Percentiles rank a stretch among this genome's conserved stretches.
Conservation (phyloP, 345 rosid genomes). For the Citrus glauca region DNA sequence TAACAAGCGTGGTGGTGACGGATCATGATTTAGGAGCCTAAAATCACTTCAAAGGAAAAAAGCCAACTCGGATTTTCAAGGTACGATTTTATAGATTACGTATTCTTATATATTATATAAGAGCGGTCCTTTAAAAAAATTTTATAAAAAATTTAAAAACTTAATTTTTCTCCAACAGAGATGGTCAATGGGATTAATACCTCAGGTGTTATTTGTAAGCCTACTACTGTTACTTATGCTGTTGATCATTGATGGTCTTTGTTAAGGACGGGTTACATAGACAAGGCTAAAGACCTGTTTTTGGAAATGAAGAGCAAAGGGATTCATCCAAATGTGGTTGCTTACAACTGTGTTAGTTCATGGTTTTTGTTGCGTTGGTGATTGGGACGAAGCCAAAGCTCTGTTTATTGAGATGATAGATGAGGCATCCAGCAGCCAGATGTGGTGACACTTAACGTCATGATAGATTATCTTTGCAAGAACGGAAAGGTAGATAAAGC, state of each 20-base stretch:
- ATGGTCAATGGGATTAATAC: not conserved
- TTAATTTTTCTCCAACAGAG: not conserved
- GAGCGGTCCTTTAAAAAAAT: too few species aligned
- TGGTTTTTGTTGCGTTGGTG: not conserved
- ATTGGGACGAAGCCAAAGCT: not conserved
- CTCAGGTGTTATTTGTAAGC: not conserved
- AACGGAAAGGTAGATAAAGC: not conserved
- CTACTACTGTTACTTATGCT: not conserved
- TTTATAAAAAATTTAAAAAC: too few species aligned
- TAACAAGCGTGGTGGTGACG: too few species aligned
- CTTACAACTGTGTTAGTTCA: not conserved
- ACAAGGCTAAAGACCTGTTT: not conserved
- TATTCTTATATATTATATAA: too few species aligned
- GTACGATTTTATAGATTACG: too few species aligned
- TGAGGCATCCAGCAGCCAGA: not conserved
- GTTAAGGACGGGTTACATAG: not conserved
- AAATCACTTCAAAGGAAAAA: too few species aligned
- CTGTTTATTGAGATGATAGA: too few species aligned
- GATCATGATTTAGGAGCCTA: too few species aligned
- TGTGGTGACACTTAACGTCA: not conserved
- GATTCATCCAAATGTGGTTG: not conserved
- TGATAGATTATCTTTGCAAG: not conserved
- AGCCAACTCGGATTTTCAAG: too few species aligned
- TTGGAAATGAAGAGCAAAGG: not conserved
- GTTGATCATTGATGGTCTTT: not conserved